These are phyloP conservation scores for Camelina neglecta DNA, from an alignment of 345 rosid species.

Conservation along the genomic window DNA sequence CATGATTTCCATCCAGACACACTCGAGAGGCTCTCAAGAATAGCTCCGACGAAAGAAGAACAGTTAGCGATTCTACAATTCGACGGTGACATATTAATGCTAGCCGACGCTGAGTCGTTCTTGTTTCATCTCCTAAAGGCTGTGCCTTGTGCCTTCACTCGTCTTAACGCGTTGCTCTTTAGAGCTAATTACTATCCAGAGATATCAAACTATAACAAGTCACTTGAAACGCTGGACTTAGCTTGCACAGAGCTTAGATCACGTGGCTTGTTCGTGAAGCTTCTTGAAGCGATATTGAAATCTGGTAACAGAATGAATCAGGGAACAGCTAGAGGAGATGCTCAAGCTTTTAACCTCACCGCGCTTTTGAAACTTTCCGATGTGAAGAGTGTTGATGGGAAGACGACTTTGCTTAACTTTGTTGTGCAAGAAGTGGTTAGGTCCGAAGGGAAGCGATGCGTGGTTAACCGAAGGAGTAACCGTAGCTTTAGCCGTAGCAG, in stretches of 20 bases:
- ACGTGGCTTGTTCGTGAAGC: slow-evolving; percentile 74
- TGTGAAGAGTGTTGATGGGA: slow-evolving; percentile 76
- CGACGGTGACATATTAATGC: slow-evolving; percentile 52
- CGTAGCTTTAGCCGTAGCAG: slow-evolving; percentile 35
- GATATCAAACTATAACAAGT: slow-evolving; percentile 58
- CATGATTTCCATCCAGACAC: slow-evolving; percentile 61
- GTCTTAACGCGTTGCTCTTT: slow-evolving; percentile 70
- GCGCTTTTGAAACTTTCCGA: slow-evolving; percentile 73
- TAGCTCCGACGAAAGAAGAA: slow-evolving; percentile 77
- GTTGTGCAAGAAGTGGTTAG: slow-evolving; percentile 78
- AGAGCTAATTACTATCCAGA: slow-evolving; percentile 67
- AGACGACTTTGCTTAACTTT: slow-evolving; percentile 79
- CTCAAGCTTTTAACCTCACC: slow-evolving; percentile 72
- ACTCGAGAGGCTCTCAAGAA: slow-evolving; percentile 73
- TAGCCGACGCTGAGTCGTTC: slow-evolving; percentile 78
- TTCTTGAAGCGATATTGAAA: slow-evolving; percentile 83
- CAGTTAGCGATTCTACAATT: slow-evolving; percentile 59
- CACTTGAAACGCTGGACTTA: slow-evolving; percentile 58
- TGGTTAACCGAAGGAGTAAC: slow-evolving; percentile 31
- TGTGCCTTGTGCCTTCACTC: slow-evolving; percentile 70
- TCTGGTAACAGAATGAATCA: slow-evolving; percentile 90
- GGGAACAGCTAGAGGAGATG: slow-evolving; percentile 89
- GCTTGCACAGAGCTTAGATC: slow-evolving; percentile 72
- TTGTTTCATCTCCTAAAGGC: slow-evolving; percentile 64
- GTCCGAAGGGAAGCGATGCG: slow-evolving; percentile 62